These are phyloP conservation scores for Lentinula sp. DNA, from an alignment of 768 basidiomycete genomes.

Conservation along the genomic window DNA sequence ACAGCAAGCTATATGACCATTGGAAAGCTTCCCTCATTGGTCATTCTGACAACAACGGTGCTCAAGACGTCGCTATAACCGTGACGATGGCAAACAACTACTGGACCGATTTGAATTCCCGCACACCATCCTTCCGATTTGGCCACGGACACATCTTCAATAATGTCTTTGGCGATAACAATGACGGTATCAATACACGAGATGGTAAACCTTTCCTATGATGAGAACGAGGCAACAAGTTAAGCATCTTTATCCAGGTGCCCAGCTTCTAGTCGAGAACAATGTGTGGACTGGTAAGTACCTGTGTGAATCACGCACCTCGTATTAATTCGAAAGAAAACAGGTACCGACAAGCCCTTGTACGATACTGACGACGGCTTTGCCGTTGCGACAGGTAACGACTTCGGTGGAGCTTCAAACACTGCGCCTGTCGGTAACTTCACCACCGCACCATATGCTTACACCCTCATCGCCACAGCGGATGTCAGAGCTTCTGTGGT, in stretches of 20 bases:
- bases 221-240: not conserved
- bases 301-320: not conserved
- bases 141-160: slow-evolving; percentile 42
- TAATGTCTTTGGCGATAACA: slow-evolving; percentile 36
- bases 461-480: slow-evolving; percentile 21
- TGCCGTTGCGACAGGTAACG: slow-evolving; percentile 32
- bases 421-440: slow-evolving; percentile 26
- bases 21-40: slow-evolving; percentile 41
- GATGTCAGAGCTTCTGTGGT: slow-evolving; percentile 21
- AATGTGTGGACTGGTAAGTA: slow-evolving; percentile 37
- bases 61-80: slow-evolving; percentile 30
- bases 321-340: not conserved
- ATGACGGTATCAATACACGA: slow-evolving; percentile 39
- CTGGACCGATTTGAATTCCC: slow-evolving; percentile 32
- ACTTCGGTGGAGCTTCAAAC: slow-evolving; percentile 26
- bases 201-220: slow-evolving; percentile 19
- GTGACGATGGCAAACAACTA: slow-evolving; percentile 39
- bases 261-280: slow-evolving; percentile 41
- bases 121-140: slow-evolving; percentile 41
- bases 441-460: slow-evolving; percentile 28
- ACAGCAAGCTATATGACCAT: slow-evolving; percentile 31
- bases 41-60: slow-evolving; percentile 36
- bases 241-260: slow-evolving; percentile 19
- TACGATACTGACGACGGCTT: slow-evolving; percentile 36
- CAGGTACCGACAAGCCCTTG: slow-evolving; percentile 29